Evolutionary conservation across 2,329 filamentous ascomycete species (phyloP).

Genomic region (Tolypocladium endophyticum): DNA sequence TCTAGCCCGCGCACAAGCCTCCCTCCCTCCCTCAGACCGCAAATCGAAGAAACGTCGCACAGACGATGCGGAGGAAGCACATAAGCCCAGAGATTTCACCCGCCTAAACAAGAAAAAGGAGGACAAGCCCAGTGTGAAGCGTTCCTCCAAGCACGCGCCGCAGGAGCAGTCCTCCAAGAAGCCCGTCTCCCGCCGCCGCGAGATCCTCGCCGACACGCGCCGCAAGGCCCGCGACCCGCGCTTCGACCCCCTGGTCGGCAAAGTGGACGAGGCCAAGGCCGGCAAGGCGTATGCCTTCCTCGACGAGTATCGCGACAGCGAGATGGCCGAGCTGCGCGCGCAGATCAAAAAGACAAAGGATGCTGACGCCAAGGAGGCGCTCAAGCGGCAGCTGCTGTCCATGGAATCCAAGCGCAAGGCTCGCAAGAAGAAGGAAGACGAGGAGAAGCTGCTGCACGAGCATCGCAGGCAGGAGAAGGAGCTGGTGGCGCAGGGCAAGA

Average conservation of each 20-base stretch:
- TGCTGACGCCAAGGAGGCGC: constrained; percentile 49
- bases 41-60: constrained; percentile 15
- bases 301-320: constrained; percentile 72
- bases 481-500: constrained; percentile 77
- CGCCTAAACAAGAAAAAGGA: background rate
- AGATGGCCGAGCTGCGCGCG: constrained; percentile 64
- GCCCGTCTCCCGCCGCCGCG: constrained; percentile 71
- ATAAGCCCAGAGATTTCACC: constrained; percentile 7
- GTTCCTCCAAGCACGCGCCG: constrained; percentile 78
- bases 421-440: constrained; percentile 56
- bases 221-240: constrained; percentile 73
- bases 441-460: constrained; percentile 57
- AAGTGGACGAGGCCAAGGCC: constrained; percentile 45
- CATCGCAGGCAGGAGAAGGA: constrained; percentile 80
- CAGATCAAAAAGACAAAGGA: constrained; percentile 59
- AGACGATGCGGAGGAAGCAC: constrained; percentile 25
- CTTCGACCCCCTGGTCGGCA: constrained; percentile 58
- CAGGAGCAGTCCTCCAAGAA: constrained; percentile 72
- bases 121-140: constrained; percentile 15
- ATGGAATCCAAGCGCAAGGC: constrained; percentile 72
- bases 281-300: constrained; percentile 78
- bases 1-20: constrained; percentile 76
- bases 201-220: constrained; percentile 47
- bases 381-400: constrained; percentile 64
- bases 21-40: constrained; percentile 32